Percentiles rank a stretch among this genome's conserved stretches.
Evolutionary conservation across 2,329 filamentous ascomycete genomes (phyloP).

Genomic region (Fusarium protoensiforme): DNA sequence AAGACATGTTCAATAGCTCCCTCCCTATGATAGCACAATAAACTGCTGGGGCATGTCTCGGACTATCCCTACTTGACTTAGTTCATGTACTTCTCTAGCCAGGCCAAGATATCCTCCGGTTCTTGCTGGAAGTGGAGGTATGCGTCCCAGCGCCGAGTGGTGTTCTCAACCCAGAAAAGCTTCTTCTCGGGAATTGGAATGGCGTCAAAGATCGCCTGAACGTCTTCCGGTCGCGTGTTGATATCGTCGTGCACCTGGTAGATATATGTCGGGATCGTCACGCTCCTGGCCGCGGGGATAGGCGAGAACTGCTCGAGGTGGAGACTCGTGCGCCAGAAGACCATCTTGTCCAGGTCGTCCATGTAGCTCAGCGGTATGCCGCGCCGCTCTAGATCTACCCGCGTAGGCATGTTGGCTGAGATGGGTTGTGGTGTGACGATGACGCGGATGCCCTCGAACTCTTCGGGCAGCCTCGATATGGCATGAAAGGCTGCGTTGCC

Average conservation of each 20-base stretch:
- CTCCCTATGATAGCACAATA: too few species aligned
- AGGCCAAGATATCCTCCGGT: neutral
- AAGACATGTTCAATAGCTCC: too few species aligned
- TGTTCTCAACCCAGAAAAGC: conserved; percentile 1
- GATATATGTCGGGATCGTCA: neutral
- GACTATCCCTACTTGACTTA: neutral
- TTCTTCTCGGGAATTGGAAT: neutral
- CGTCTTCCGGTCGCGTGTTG: neutral
- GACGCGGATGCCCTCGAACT: neutral
- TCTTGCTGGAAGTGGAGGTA: neutral
- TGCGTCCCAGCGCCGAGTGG: neutral
- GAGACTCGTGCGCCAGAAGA: conserved; percentile 1
- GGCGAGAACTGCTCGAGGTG: neutral
- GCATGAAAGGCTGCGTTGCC: neutral
- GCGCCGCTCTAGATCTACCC: neutral
- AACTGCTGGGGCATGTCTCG: too few species aligned
- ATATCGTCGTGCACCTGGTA: conserved; percentile 1
- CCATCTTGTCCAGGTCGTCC: neutral
- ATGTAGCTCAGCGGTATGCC: neutral
- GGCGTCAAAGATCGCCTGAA: neutral
- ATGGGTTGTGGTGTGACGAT: neutral
- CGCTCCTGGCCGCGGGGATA: neutral
- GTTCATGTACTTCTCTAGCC: neutral
- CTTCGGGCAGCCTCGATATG: neutral
- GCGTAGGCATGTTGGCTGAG: neutral